Evolutionary conservation across 805 yeast species (phyloP), one percentile per base, ranked within the genome.

Genomic region (Metschnikowia reukaufii): DNA sequence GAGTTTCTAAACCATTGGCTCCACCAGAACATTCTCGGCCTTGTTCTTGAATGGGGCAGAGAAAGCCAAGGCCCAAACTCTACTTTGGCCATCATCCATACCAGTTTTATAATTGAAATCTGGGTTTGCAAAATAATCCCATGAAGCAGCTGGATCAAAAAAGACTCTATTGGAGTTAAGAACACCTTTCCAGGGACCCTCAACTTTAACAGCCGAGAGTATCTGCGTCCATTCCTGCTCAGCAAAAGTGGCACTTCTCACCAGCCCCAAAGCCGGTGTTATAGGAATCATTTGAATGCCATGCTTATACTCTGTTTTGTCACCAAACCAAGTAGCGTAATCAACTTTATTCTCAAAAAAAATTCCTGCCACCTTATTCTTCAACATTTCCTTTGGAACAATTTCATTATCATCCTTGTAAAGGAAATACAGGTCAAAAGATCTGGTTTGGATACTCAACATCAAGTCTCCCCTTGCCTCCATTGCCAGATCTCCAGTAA

Each of bases 261-360:
- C 72, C 49, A 66, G 76, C 1, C 83, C 72, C 19, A 86, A 79
- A 15, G 74, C 72, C 0, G 88, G 86, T 0, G 87, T 83, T 23
- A 80, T 68, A 18, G 91, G 91, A 32, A 86, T 60, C 90, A 85
- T 86, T 62, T 86, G 90, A 49, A 85, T 86, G 4, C 92, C 92
- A 55, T 85, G 88, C 44, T 83, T 84, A 57, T 79, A 85, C 63
- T 84, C 83, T 34, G 69, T 65, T 45, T 76, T 67, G 49, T 68
- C 60, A 4, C 90, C 90, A 59, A 86, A 86, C 58, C 79, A 86
- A 2, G 91, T 85, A 6, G 88, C 78, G 67, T 85, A 83, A 58
- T 81, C 88, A 47, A 83, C 70, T 59, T 84, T 84, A 67, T 85
- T 84, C 60, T 86, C 90, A 63, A 83, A 83, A 38, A 79, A 62